phyloP scores from a whole-genome alignment of 2,329 filamentous ascomycete genomes.

The Penicillium sp. region DNA sequence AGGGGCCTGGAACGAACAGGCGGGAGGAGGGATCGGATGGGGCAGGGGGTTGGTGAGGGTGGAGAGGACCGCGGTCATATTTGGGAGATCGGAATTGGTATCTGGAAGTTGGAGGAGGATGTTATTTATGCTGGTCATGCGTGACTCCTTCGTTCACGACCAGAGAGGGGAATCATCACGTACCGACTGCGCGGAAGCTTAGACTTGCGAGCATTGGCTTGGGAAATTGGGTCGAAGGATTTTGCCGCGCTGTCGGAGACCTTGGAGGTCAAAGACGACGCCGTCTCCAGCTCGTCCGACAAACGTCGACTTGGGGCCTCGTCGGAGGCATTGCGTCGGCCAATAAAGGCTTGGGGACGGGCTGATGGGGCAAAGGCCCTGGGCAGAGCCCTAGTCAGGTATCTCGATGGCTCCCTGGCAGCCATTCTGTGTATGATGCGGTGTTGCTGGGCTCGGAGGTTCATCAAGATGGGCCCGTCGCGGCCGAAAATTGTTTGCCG shows the following conservation, averaged over 20 bases:
- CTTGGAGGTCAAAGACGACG: slow-evolving; percentile 49
- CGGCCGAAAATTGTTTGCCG: slow-evolving; percentile 39
- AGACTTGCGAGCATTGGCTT: slow-evolving; percentile 48
- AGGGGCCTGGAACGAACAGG: slow-evolving; percentile 87
- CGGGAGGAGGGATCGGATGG: slow-evolving; percentile 86
- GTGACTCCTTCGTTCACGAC: background rate
- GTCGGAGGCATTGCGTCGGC: slow-evolving; percentile 54
- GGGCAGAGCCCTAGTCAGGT: slow-evolving; percentile 43
- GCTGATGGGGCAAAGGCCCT: slow-evolving; percentile 37
- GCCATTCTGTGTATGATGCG: slow-evolving; percentile 38
- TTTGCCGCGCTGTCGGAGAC: slow-evolving; percentile 47
- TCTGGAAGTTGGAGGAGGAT: slow-evolving; percentile 53
- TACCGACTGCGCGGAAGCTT: slow-evolving; percentile 60
- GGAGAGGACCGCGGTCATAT: slow-evolving; percentile 90
- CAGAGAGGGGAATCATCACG: slow-evolving; percentile 4
- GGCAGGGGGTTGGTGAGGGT: slow-evolving; percentile 88
- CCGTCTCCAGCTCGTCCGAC: slow-evolving; percentile 51
- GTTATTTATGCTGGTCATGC: slow-evolving; percentile 6
- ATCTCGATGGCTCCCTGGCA: slow-evolving; percentile 44
- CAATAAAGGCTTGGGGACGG: slow-evolving; percentile 36
- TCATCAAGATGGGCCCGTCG: slow-evolving; percentile 8
- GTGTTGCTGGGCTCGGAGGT: slow-evolving; percentile 25
- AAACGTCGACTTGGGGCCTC: slow-evolving; percentile 39
- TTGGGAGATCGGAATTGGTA: slow-evolving; percentile 95
- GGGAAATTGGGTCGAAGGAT: slow-evolving; percentile 55